Base-by-base conservation (phyloP, 768 basidiomycete genomes). In the Boletus insuetus region DNA sequence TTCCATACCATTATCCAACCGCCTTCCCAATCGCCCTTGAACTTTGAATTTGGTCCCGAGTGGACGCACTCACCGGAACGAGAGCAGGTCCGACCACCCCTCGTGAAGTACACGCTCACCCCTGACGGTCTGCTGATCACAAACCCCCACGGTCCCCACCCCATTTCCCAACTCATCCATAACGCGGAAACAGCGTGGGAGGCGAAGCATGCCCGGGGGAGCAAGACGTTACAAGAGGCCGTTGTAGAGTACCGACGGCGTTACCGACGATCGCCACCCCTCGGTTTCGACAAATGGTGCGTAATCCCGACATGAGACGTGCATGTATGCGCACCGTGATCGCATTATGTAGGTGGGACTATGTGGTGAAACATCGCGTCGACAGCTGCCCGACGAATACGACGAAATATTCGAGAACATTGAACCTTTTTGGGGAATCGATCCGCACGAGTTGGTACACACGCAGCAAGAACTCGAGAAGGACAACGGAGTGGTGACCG, bases 351-450 rank as follows among this genome's bases (percentile, higher is more conserved):
- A 71, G 76, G 77, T 79, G 77, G 78, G 58, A 68, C 20, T 80
- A 76, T 51, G 74, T 74, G 5, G 65, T 69, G n/a, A 58, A 60
- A 47, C 58, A 80, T 55, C 58, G 71, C 26, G 70, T 79, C 1
- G n/a, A n/a, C 73, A 69, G 42, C 66, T 79, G 1, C 74, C 73
- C 12, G 79, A 79, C 58, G 78, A 79, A 49, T 79, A 80, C 47
- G 77, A 79, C 62, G 75, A 77, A 53, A 79, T 79, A 53, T 60
- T 68, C 51, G 57, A 64, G 8, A 69, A 77, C 51, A 54, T 78
- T 11, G 68, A 71, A 22, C 74, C 73, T 0, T 75, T 68, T 58
- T 74, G 68, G 67, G 77, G 71, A 0, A 60, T 78, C 43, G 58
- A 67, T 34, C 74, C 74, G 0, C n/a, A 40, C 1, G 63, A 64